Evolutionary conservation across 1,139 yeast genomes (phyloP), one percentile per base, ranked within the genome.

Genomic region (Nakaseomyces nivariensis): DNA sequence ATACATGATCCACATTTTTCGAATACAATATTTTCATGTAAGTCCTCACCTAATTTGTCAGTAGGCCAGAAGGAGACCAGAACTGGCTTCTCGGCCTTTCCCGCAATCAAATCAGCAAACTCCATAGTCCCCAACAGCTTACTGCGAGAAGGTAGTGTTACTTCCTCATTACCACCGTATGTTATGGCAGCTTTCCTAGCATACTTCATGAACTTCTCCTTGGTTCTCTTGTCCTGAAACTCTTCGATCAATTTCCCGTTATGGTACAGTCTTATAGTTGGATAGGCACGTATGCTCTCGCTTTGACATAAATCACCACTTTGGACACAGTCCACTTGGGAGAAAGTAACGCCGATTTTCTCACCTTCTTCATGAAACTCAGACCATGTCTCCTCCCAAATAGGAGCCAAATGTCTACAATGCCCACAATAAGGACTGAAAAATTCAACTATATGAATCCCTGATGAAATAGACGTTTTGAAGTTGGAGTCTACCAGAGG

Each of bases 401-500:
- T 72, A 7, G 90, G 89, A 2, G 81, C 85, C 52, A 85, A 69
- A 9, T 69, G 70, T 56, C 72, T 76, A 67, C 95, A 85, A 63
- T 84, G 92, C n/a, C 67, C 61, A 61, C 94, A 85, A 58, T 77
- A 78, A 0, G 90, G 90, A 27, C 86, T 80, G 59, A 65, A 83
- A 61, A 83, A 83, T 61, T 82, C 87, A 13, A 82, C 78, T 49
- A 79, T 66, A 48, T 84, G 78, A 29, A 81, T 65, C 11, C 78
- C 78, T 9, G 69, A 62, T 17, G 74, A 59, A 3, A 82, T 64
- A 7, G 64, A 62, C 17, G 60, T 54, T 55, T 79, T 79, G 56
- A 82, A 82, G 24, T 60, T 59, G 4, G 55, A 54, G 25, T 55
- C 53, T 4, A 62, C 64, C 36, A 69, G 47, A 3, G 71, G 68